Percentiles rank a stretch among this genome's conserved stretches.
phyloP scores from a whole-genome alignment of 163 green algal genomes.

The Chlorella variabilis region DNA sequence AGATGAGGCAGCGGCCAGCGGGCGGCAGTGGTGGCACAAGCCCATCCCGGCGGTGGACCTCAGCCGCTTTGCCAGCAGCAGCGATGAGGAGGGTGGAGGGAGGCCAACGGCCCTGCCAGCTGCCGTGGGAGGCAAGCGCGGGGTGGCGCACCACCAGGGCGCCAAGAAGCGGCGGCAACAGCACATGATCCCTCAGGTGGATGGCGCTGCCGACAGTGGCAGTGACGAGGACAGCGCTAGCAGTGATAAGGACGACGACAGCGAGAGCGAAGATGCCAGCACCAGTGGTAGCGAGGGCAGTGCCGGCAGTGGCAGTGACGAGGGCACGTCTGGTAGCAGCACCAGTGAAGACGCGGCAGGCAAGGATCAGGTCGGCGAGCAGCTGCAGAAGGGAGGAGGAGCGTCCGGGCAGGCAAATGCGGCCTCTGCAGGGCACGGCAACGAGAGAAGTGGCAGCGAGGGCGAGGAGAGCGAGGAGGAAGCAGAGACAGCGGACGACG shows the following conservation, averaged over 20 bases:
- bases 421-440: neutral
- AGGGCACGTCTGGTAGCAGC: neutral
- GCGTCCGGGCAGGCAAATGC: neutral
- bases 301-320: neutral
- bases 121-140: neutral
- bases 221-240: conserved; percentile 9
- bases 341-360: neutral
- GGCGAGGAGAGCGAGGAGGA: neutral
- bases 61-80: conserved; percentile 43
- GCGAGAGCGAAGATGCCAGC: neutral
- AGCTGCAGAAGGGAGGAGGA: neutral
- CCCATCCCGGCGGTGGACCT: conserved; percentile 17
- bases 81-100: conserved; percentile 18
- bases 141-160: neutral
- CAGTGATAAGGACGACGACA: neutral
- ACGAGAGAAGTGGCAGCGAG: neutral
- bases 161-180: neutral
- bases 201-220: conserved; percentile 33
- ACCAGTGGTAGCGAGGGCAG: neutral
- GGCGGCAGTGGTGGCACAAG: conserved; percentile 25
- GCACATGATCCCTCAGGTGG: conserved; percentile 44
- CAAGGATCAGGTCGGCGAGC: neutral
- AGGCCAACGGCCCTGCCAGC: neutral
- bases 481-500: neutral
- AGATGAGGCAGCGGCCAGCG: neutral